A percentile compares a stretch with the other conserved stretches of the same genome.
These are phyloP conservation scores for Thielaviopsis punctulata DNA, from an alignment of 2,329 filamentous ascomycete genomes.

Conservation along the genomic window DNA sequence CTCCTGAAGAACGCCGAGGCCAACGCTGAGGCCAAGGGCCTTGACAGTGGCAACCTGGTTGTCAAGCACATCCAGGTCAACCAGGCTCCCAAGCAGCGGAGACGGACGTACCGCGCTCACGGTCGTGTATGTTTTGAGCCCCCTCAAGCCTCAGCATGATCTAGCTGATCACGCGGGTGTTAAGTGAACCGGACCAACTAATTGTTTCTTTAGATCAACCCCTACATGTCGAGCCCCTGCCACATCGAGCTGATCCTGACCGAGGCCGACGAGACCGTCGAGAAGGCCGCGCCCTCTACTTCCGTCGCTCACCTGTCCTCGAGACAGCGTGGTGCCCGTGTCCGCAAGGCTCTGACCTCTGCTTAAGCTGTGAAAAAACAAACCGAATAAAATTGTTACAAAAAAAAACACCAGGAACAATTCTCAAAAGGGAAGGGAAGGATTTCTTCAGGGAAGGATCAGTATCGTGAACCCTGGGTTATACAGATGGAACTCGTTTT, in stretches of 20 bases:
- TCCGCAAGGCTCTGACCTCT: conserved; percentile 47
- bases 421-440: conserved; percentile 8
- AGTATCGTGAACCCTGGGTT: conserved; percentile 9
- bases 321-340: conserved; percentile 70
- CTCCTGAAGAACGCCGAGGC: conserved; percentile 96
- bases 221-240: conserved; percentile 99
- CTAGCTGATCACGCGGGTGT: neutral
- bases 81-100: conserved; percentile 98
- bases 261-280: conserved; percentile 87
- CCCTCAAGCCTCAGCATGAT: neutral
- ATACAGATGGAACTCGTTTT: conserved; percentile 12
- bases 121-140: conserved; percentile 67
- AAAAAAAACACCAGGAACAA: conserved; percentile 20
- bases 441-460: conserved; percentile 3
- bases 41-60: conserved; percentile 91
- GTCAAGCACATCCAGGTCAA: conserved; percentile 99
- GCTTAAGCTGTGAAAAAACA: conserved; percentile 28
- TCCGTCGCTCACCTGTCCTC: conserved; percentile 58
- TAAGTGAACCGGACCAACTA: neutral
- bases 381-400: conserved; percentile 18
- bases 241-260: conserved; percentile 99
- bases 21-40: conserved; percentile 92
- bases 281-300: conserved; percentile 79
- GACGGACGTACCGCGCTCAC: conserved; percentile 99
- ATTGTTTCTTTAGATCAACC: conserved; percentile 66